Percentiles rank a stretch among this genome's conserved stretches.
Conservation (phyloP, 2,329 filamentous ascomycete genomes). For the Penicillium sclerotigenum region DNA sequence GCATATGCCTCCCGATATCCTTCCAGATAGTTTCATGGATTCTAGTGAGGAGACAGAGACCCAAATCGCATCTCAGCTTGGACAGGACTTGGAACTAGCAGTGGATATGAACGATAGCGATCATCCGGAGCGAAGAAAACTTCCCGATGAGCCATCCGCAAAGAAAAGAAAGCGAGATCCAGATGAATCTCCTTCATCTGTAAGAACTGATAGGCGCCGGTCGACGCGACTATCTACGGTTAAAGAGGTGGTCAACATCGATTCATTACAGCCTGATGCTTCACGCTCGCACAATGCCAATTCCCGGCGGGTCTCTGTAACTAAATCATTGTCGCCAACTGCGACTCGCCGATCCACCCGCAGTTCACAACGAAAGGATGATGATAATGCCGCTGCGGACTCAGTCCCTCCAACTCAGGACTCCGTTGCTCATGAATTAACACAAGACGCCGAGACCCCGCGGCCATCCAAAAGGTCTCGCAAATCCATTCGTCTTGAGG, state of each 20-base stretch:
- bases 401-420: background rate
- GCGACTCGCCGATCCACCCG: slow-evolving; percentile 26
- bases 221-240: slow-evolving; percentile 27
- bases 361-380: slow-evolving; percentile 18
- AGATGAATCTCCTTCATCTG: slow-evolving; percentile 14
- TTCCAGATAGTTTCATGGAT: slow-evolving; percentile 1
- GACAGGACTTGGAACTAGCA: slow-evolving; percentile 43
- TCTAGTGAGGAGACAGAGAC: slow-evolving; percentile 44
- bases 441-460: slow-evolving; percentile 9
- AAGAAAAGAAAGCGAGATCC: slow-evolving; percentile 38
- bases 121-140: slow-evolving; percentile 3
- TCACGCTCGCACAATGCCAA: slow-evolving; percentile 13
- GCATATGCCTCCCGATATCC: background rate
- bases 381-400: background rate
- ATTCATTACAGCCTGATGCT: slow-evolving; percentile 10
- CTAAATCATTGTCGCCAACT: slow-evolving; percentile 16
- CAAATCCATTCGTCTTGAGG: slow-evolving; percentile 31
- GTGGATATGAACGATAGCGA: slow-evolving; percentile 28
- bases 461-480: slow-evolving; percentile 28
- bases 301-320: background rate
- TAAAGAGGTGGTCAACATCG: slow-evolving; percentile 9
- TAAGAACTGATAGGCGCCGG: slow-evolving; percentile 29
- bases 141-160: slow-evolving; percentile 14
- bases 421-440: background rate
- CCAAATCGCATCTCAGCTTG: slow-evolving; percentile 46